A percentile compares a stretch with the other conserved stretches of the same genome.
phyloP scores from a whole-genome alignment of 345 rosid species.

The Gossypium stocksii region DNA sequence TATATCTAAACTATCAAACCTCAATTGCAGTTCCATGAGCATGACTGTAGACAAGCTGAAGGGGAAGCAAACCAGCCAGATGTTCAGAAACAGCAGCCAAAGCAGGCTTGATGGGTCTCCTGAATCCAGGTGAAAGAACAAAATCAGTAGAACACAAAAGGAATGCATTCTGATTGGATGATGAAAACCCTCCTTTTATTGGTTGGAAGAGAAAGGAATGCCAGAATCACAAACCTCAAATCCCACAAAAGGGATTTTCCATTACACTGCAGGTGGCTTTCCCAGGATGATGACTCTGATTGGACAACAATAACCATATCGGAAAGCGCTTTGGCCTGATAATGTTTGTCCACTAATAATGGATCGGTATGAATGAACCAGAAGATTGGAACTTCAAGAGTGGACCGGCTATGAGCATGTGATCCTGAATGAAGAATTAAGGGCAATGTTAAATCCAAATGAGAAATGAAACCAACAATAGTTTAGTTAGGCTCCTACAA shows the following conservation, averaged over 20 bases:
- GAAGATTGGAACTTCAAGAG: slow-evolving; percentile 93
- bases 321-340: slow-evolving; percentile 92
- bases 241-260: slow-evolving; percentile 91
- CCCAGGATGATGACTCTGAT: slow-evolving; percentile 92
- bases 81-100: slow-evolving; percentile 91
- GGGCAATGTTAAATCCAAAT: slow-evolving; percentile 24
- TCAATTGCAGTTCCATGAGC: slow-evolving; percentile 95
- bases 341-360: slow-evolving; percentile 83
- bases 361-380: slow-evolving; percentile 92
- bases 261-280: slow-evolving; percentile 95
- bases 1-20: slow-evolving; percentile 35
- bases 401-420: slow-evolving; percentile 87
- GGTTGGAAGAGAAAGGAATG: not conserved
- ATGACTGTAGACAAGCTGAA: slow-evolving; percentile 89
- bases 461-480: not conserved
- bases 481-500: not conserved
- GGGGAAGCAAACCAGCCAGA: slow-evolving; percentile 95
- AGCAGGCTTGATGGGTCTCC: slow-evolving; percentile 89
- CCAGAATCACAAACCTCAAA: slow-evolving; percentile 52
- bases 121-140: slow-evolving; percentile 20
- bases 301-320: slow-evolving; percentile 94
- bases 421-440: slow-evolving; percentile 52
- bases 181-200: not conserved
- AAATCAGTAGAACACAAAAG: not conserved
- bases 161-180: not conserved